Evolutionary conservation across 1,284 basidiomycete genomes (phyloP), one percentile per base, ranked within the genome.

Genomic region (Gomphus bonarii): DNA sequence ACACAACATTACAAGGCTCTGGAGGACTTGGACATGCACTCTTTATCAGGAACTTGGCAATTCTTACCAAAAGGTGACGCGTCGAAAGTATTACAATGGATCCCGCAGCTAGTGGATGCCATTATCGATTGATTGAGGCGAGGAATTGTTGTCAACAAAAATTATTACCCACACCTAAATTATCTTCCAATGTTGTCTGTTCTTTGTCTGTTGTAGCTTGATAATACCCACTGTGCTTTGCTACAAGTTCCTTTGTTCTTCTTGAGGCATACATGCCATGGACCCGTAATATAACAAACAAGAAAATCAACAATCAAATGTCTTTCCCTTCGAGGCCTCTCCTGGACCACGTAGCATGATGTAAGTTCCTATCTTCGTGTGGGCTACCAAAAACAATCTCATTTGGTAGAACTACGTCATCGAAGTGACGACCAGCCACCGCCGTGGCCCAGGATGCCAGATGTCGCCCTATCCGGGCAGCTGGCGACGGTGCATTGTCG

Each of bases 11-110:
- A 81, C 31, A 70, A 68, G 44, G 81, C 81, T 43, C 73, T 90
- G 7, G 84, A 88, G 59, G 82, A 87, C 33, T 65, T 84, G 55
- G 73, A 74, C 38, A 87, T 90, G 85, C 77, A 78, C 61, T 87
- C 88, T 7, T 72, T 90, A 2, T 78, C 79, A 14, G 81, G 76
- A 62, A 81, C 73, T 61, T 84, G 86, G 72, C 75, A 79, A 61
- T 90, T 90, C 71, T 67, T 87, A 44, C 74, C 81, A 63, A 78
- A 76, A 54, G 76, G 75, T 11, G 76, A 78, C 30, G 83, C 79
- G 59, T 77, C 77, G 40, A 81, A 78, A 66, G 79, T 88, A 70
- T 78, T 87, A 57, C 78, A 81, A 58, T 88, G 84, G 83, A 86
- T 88, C 62, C 81, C 84, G 31, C 77, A 79, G 65, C 71, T 89